Base-by-base conservation (phyloP, 2,329 filamentous ascomycete genomes). In the Tolypocladium sp. region DNA sequence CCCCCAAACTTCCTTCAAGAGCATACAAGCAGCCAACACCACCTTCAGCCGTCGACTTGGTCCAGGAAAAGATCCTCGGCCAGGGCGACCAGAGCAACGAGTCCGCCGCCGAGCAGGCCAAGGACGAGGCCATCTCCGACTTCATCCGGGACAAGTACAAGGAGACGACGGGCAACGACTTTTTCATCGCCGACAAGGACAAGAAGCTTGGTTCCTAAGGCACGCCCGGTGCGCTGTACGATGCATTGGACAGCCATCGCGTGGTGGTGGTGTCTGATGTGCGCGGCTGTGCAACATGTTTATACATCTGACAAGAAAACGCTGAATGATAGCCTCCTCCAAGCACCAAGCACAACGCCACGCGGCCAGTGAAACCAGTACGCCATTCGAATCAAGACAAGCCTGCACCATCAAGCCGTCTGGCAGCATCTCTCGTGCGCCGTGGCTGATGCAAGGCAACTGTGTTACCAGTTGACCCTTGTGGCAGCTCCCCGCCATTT, bases 61-160 rank as follows among this genome's bases (percentile, higher is more conserved):
- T 92, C 30, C 91, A 95, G 74, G 84, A 94, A 74, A 84, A 90
- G 63, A 75, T 92, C 70, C 69, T 94, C 20, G 85, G 85, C 42
- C 77, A 85, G 64, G 90, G 90, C 22, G 69, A 82, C 54, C 90
- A 94, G 76, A 77, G 82, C 75, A 90, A 91, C 70, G 88, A 88
- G 73, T 79, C 73, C 56, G 90, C 90, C 6, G 69, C 85, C 25
- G 91, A 95, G 76, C 90, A 95, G 75, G 88, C 87, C 66, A 92
- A 93, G 77, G 91, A 94, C 71, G 87, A 91, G 73, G 79, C 88
- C 71, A 90, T 92, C 66, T 85, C 83, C 35, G 87, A 91, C 71
- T 87, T 82, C 71, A 84, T 93, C 65, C 83, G 90, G 42, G 74
- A 73, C 49, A 77, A 88, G 73, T 92, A 91, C 81, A 91, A 91